Conservation (phyloP, 2,329 filamentous ascomycete species). For the Beauveria sp. region DNA sequence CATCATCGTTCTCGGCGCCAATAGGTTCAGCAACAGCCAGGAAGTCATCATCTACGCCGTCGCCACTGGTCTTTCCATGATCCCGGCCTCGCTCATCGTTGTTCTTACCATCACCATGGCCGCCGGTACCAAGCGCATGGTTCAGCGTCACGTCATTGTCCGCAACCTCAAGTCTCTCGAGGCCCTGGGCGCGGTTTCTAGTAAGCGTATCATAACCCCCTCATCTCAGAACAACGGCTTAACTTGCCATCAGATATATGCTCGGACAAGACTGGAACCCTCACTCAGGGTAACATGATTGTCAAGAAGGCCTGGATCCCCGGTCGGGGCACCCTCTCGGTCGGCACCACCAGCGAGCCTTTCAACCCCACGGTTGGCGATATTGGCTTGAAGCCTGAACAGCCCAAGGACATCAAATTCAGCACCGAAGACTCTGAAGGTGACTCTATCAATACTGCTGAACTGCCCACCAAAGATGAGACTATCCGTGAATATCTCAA, state of each 20-base stretch:
- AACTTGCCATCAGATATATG: constrained; percentile 36
- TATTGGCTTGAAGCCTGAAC: constrained; percentile 30
- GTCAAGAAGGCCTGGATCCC: constrained; percentile 46
- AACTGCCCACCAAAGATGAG: constrained; percentile 36
- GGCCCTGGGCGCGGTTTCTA: constrained; percentile 46
- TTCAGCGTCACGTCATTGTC: constrained; percentile 44
- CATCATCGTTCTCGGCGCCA: constrained; percentile 37
- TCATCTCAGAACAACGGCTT: constrained; percentile 13
- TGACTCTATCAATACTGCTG: constrained; percentile 18
- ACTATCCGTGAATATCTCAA: constrained; percentile 50
- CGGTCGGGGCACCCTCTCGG: constrained; percentile 36
- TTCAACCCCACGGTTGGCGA: constrained; percentile 48
- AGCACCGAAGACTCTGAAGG: constrained; percentile 20
- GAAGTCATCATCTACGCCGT: constrained; percentile 39
- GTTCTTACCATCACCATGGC: constrained; percentile 55
- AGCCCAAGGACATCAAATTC: constrained; percentile 29
- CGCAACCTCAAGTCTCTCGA: constrained; percentile 44
- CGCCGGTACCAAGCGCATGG: constrained; percentile 47
- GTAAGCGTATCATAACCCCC: constrained; percentile 19
- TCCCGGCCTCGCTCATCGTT: constrained; percentile 40
- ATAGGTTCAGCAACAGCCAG: constrained; percentile 29
- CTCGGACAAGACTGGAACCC: constrained; percentile 50
- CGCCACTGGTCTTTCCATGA: constrained; percentile 40
- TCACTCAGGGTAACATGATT: constrained; percentile 47
- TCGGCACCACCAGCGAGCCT: constrained; percentile 44